Evolutionary conservation across 176 grass and related monocot genomes (phyloP), one percentile per base, ranked within the genome.

Genomic region (Tuctoria greenei): DNA sequence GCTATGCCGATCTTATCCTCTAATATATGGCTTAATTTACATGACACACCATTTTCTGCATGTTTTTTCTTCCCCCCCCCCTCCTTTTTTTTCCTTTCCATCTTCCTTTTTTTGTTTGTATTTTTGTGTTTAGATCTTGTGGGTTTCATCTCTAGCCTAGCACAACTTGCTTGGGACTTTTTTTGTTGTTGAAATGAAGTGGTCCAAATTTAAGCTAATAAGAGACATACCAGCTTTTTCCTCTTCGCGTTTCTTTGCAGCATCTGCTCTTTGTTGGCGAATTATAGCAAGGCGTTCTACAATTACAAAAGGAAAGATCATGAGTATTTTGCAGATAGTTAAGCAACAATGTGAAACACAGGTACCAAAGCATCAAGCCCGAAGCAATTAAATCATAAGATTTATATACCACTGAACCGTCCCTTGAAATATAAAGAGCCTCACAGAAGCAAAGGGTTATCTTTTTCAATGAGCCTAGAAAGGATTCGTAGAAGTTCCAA

Each of bases 231-330:
- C 93, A 78, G 90, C 90, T 57, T 93, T 97, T 81, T 97, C 90
- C 74, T 93, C 90, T 50, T 89, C 88, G 6, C 88, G 80, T 47
- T 89, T 93, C 77, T 97, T 97, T 71, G 93, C 90, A 75, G 93
- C 93, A 89, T 90, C 88, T 47, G 61, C 93, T 61, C 93, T 97
- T 67, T 97, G 74, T 80, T 69, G 88, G 17, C 90, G 86, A 55
- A 97, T 86, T 54, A 89, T 70, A 45, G 88, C 43, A 52, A 97
- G 83, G 63, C 88, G 90, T 1, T 97, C 93, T 97, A 78, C 59
- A 79, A 44, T 75, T 71, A 44, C 20, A 36, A 40, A 86, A 63
- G 44, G 41, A 38, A 77, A 79, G 35, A 17, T 56, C 28, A 85
- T 57, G 8, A 62, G 26, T 28, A 11, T 47, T 45, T 27, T 31